These are phyloP conservation scores for Rhodamnia rubescens DNA, from an alignment of 345 rosid species.

Conservation along the genomic window DNA sequence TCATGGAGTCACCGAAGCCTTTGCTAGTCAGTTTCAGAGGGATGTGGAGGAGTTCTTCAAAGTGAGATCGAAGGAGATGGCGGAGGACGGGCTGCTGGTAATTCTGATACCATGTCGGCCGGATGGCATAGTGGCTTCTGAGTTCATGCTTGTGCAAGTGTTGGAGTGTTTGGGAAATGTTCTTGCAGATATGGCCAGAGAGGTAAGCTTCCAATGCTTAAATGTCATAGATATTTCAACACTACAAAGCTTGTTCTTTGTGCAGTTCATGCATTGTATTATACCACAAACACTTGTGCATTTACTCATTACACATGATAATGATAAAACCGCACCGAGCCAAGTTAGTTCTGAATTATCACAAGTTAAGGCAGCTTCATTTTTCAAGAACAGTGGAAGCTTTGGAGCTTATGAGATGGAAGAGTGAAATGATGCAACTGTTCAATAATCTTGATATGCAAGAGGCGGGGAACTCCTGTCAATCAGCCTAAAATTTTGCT, in stretches of 20 bases:
- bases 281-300: not conserved
- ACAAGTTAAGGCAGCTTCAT: not conserved
- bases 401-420: not conserved
- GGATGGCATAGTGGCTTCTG: not conserved
- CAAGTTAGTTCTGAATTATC: not conserved
- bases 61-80: constrained; percentile 6
- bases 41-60: not conserved
- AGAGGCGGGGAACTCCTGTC: too few species aligned
- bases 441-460: not conserved
- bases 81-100: not conserved
- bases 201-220: not conserved
- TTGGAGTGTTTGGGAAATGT: not conserved
- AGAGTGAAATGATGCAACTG: not conserved
- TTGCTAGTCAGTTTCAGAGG: not conserved
- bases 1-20: constrained; percentile 2
- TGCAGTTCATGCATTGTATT: not conserved
- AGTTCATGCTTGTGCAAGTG: not conserved
- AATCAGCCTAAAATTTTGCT: too few species aligned
- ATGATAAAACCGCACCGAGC: not conserved
- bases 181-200: not conserved
- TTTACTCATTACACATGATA: not conserved
- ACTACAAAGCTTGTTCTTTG: not conserved
- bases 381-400: not conserved
- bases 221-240: not conserved
- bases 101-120: not conserved